Conservation (phyloP, 1,139 yeast species). For the Yamadazyma membranifaciens region DNA sequence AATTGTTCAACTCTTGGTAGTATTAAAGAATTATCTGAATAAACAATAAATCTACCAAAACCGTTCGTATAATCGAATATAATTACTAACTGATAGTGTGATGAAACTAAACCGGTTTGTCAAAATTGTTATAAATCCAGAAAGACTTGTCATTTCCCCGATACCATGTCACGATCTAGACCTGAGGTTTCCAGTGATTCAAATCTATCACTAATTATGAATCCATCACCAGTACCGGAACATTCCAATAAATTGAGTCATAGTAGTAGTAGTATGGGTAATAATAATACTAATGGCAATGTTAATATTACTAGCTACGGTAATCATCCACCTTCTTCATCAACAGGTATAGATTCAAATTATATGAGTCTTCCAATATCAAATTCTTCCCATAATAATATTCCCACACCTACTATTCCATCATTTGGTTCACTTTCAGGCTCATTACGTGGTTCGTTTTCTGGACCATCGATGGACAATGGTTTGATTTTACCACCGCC, state of each 20-base stretch:
- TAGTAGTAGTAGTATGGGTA: not conserved
- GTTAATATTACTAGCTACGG: not conserved
- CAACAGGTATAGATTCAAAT: not conserved
- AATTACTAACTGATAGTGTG: slow-evolving; percentile 15
- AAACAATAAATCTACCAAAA: not conserved
- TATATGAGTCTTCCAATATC: not conserved
- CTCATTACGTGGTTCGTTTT: not conserved
- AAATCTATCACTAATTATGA: not conserved
- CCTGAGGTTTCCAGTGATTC: not conserved
- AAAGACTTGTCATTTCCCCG: slow-evolving; percentile 9
- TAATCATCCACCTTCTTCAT: not conserved
- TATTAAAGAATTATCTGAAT: not conserved
- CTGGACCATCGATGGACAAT: not conserved
- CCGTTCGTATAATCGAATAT: not conserved
- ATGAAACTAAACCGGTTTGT: slow-evolving; percentile 17
- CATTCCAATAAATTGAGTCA: not conserved
- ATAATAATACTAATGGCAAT: not conserved
- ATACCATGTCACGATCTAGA: not conserved
- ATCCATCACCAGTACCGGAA: not conserved
- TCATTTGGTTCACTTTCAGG: slow-evolving; percentile 5
- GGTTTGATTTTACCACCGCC: not conserved
- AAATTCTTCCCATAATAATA: not conserved
- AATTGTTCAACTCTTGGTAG: slow-evolving; percentile 10
- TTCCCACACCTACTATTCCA: slow-evolving; percentile 1
- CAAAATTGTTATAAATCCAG: slow-evolving; percentile 12